A percentile compares a stretch with the other conserved stretches of the same genome.
Conservation (phyloP, 306 rosid species). For the Rubus idaeus region DNA sequence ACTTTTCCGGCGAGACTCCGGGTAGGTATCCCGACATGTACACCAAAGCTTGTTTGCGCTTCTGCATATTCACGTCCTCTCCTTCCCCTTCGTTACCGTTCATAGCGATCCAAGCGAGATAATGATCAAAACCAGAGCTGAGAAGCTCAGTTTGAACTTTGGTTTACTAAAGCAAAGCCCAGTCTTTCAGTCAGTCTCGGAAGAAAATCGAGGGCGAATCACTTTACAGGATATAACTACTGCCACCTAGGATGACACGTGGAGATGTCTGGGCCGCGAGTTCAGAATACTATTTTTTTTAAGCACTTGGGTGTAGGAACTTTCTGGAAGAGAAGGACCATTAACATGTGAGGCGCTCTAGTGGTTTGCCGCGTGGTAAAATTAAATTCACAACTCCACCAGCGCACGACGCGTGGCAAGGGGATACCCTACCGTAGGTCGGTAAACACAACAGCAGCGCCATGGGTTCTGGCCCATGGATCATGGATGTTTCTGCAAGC, state of each 20-base stretch:
- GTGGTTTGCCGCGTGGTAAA: neutral
- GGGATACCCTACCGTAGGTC: neutral
- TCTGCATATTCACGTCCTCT: constrained; percentile 39
- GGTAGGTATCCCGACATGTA: constrained; percentile 93
- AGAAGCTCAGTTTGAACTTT: neutral
- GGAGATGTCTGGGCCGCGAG: constrained; percentile 38
- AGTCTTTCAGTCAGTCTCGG: neutral
- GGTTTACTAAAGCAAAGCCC: constrained; percentile 7
- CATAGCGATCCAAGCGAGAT: constrained; percentile 33
- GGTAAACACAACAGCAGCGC: too few relatives aligned
- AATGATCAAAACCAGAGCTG: neutral
- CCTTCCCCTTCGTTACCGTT: constrained; percentile 42
- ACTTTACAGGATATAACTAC: constrained; percentile 34
- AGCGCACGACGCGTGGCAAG: neutral
- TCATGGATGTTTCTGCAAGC: too few relatives aligned
- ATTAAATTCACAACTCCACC: neutral
- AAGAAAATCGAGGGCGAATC: constrained; percentile 31
- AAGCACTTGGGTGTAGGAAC: constrained; percentile 32
- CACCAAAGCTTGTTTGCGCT: constrained; percentile 41
- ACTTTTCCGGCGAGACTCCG: constrained; percentile 68
- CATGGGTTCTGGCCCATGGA: too few relatives aligned
- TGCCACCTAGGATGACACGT: constrained; percentile 62
- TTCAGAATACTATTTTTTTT: constrained; percentile 6
- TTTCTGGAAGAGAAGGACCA: constrained; percentile 40
- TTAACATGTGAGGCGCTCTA: constrained; percentile 2